Percentiles rank a stretch among this genome's conserved stretches.
Evolutionary conservation across 106 monocot genomes (phyloP).

Genomic region (Ottelia alismoides): DNA sequence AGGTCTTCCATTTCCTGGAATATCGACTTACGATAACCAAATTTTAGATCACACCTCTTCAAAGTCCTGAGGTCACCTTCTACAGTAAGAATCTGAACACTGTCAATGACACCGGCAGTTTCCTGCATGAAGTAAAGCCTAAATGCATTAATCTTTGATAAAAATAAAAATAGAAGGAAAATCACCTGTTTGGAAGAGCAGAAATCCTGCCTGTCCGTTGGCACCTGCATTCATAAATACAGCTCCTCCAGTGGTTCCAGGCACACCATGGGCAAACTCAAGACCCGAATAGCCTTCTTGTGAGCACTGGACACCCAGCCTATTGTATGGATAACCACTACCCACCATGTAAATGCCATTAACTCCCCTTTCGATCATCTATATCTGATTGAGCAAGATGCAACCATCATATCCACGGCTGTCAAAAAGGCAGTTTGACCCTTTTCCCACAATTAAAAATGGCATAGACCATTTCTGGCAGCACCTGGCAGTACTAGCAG

Average conservation of each 20-base stretch:
- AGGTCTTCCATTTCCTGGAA: conserved; percentile 29
- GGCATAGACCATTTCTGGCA: conserved; percentile 1
- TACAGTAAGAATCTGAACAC: conserved; percentile 15
- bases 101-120: conserved; percentile 17
- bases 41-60: conserved; percentile 2
- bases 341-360: conserved; percentile 21
- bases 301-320: conserved; percentile 13
- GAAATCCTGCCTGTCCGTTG: conserved; percentile 18
- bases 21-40: conserved; percentile 22
- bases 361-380: conserved; percentile 3
- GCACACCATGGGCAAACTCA: conserved; percentile 18
- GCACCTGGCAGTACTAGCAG: no score
- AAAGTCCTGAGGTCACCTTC: conserved; percentile 10
- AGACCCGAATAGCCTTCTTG: conserved; percentile 19
- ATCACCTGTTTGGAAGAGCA: no score
- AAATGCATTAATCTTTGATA: no score
- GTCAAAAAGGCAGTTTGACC: conserved; percentile 31
- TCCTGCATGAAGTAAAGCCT: no score
- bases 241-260: conserved; percentile 21
- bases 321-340: conserved; percentile 18
- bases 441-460: conserved; percentile 13
- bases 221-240: conserved; percentile 29
- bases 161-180: no score
- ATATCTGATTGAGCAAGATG: conserved; percentile 18
- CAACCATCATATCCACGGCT: conserved; percentile 27